phyloP scores from a whole-genome alignment of 2,329 filamentous ascomycete species.

The Xylariaceae sp. region DNA sequence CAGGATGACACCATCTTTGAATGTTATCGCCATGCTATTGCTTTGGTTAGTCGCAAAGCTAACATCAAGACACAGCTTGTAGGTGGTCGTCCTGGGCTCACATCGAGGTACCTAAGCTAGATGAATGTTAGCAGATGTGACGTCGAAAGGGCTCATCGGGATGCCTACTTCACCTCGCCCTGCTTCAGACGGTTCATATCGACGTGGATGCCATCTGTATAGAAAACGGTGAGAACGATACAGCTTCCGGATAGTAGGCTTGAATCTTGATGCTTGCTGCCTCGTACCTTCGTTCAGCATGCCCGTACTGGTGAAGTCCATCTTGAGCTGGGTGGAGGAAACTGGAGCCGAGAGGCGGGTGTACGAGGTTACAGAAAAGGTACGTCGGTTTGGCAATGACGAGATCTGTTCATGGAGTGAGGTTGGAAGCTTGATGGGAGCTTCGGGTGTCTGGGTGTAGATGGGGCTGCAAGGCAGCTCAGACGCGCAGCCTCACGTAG shows the following conservation, averaged over 20 bases:
- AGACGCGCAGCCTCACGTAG: conserved; percentile 21
- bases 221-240: too few species aligned
- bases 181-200: conserved; percentile 99
- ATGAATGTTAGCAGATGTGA: conserved; percentile 15
- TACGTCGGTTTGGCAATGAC: too few species aligned
- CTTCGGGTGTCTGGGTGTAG: too few species aligned
- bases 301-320: conserved; percentile 59
- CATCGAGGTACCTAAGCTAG: conserved; percentile 94
- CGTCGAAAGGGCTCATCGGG: conserved; percentile 19
- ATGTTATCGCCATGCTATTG: conserved; percentile 92
- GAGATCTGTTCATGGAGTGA: too few species aligned
- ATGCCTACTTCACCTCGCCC: conserved; percentile 90
- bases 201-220: conserved; percentile 91
- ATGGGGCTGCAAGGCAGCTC: conserved; percentile 25
- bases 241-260: too few species aligned
- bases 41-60: too few species aligned
- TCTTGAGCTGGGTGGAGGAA: conserved; percentile 19
- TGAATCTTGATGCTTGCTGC: too few species aligned
- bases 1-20: conserved; percentile 95
- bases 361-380: too few species aligned
- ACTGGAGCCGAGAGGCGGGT: too few species aligned
- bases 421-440: too few species aligned
- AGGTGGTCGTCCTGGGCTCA: too few species aligned
- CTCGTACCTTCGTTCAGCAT: conserved; percentile 54
- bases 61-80: too few species aligned